Base-by-base conservation (phyloP, 345 rosid species). In the Dovyalis caffra region DNA sequence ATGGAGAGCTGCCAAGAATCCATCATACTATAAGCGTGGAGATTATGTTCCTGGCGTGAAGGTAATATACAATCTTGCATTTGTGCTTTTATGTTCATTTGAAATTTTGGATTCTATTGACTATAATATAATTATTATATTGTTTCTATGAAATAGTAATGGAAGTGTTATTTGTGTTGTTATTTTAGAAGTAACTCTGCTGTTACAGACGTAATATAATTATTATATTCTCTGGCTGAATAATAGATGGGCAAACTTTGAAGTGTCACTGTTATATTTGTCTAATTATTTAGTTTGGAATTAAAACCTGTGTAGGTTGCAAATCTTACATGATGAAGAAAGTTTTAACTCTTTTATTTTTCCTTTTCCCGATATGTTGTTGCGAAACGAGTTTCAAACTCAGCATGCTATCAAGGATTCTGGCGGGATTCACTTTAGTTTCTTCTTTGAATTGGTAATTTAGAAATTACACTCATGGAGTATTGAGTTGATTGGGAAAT, bases 41-140 rank as follows among this genome's bases (percentile, higher is more conserved):
- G 99, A 95, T 72, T 95, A 95, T 83, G 98, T 89, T 80, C 98
- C 98, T 18, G 99, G 99, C 12, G 85, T 95, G 85, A 93, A 90
- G 97, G 99, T 95, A n/a, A 72, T 76, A 15, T 33, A 45, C 34
- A 47, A 18, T 73, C 47, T 45, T 29, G 57, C 10, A 64, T 9
- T 64, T 47, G 34, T 53, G 29, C 12, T 66, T 74, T 8, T 75
- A 3, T 64, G 10, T 18, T 25, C 2, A 16, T 45, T 61, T 62
- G 23, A 1, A 15, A 16, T 28, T 31, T 38, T 43, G 49, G 7
- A n/a, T 75, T 68, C 35, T 37, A 66, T 35, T 56, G 31, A 20
- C 9, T 3, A 31, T 11, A 16, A 14, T 25, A 23, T 5, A 37
- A 18, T 37, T 14, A 15, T 60, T 26, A 25, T 38, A 26, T 5